Evolutionary conservation across 2,329 filamentous ascomycete species (phyloP), one percentile per base, ranked within the genome.

Genomic region (Xylaria sp.): DNA sequence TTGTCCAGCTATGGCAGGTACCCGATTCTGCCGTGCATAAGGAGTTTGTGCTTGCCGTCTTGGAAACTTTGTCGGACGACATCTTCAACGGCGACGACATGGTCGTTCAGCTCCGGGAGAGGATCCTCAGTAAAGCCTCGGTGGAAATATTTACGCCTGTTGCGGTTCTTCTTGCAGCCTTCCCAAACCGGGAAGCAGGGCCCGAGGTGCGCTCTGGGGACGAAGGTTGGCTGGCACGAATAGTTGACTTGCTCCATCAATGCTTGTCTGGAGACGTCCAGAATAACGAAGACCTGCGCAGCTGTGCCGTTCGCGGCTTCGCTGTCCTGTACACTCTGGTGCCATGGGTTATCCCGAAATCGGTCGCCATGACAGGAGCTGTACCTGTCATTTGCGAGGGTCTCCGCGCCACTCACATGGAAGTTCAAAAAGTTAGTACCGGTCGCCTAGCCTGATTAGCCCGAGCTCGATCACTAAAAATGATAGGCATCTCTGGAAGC

Each of bases 11-110:
- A 23, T 99, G 96, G 96, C 91, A 94, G 79, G 80, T 86, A 18
- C 85, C 85, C 20, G 86, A 89, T 72, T 87, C 87, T 31, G 81
- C 86, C 39, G 87, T 87, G 8, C 88, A 91, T 79, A 96, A 97
- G 80, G 92, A 96, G 78, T 88, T 98, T 64, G 94, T 98, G 39
- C 86, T 99, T 41, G 92, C 91, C 68, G 89, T 98, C 54, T 86
- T 99, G 60, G 96, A 98, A 82, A 94, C 92, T 20, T 86, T 99
- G 41, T 97, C 95, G 2, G 96, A 98, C 74, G 96, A 98, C 79
- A 90, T 98, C 61, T 97, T 98, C 82, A 93, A 92, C 73, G 90
- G 93, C 43, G 96, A 98, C 77, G 96, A 98, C 80, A 88, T 92
- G 1, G 90, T 94, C 4, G 94, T 95, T 15, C 92, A 92, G 18